Evolutionary conservation across 352 stramenopile species (phyloP).

Genomic region (Phytophthora pistaciae): DNA sequence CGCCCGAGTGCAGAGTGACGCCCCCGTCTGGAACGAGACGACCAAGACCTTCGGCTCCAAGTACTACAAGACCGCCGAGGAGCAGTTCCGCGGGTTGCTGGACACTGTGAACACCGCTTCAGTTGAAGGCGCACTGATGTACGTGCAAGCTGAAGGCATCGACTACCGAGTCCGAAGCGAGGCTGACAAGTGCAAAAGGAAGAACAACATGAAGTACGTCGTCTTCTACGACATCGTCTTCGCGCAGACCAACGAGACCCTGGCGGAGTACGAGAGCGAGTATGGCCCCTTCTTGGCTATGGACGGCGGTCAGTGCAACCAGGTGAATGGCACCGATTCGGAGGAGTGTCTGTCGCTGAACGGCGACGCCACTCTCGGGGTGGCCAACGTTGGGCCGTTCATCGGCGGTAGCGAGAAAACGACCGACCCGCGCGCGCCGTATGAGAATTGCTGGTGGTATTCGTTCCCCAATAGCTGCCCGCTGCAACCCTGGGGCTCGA

Average conservation of each 20-base stretch:
- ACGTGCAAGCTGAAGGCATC: conserved; percentile 84
- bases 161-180: conserved; percentile 42
- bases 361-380: conserved; percentile 23
- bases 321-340: conserved; percentile 27
- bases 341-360: conserved; percentile 27
- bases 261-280: conserved; percentile 49
- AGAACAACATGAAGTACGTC: conserved; percentile 77
- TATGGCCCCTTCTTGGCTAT: conserved; percentile 69
- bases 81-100: conserved; percentile 39
- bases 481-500: conserved; percentile 39
- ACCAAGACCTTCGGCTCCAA: conserved; percentile 24
- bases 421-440: conserved; percentile 55
- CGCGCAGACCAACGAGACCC: conserved; percentile 49
- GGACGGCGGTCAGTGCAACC: conserved; percentile 65
- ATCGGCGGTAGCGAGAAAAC: conserved; percentile 44
- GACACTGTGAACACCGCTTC: conserved; percentile 83
- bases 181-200: conserved; percentile 53
- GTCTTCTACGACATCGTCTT: conserved; percentile 79
- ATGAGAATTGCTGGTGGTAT: conserved; percentile 69
- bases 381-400: conserved; percentile 41
- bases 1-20: conserved; percentile 56
- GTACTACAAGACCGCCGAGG: conserved; percentile 42
- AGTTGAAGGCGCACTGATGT: conserved; percentile 84
- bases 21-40: conserved; percentile 41
- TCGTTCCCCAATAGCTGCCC: conserved; percentile 72